Conservation (phyloP, 192 early-diverging fungal genomes). For the Rhizoclosmatium globosum region DNA sequence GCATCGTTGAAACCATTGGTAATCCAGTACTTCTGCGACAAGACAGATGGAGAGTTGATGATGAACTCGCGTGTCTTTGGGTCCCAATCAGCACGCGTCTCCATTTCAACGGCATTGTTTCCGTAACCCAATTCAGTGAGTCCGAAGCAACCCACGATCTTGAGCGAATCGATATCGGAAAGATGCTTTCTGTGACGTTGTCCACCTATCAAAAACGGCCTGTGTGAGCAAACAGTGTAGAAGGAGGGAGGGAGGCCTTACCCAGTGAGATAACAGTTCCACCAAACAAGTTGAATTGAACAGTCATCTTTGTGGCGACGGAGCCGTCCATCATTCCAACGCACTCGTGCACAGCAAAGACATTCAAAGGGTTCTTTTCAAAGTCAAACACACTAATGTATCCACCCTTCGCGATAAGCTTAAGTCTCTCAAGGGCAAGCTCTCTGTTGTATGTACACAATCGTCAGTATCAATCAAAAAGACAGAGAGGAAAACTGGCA, state of each 20-base stretch:
- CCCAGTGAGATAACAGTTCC: conserved; percentile 37
- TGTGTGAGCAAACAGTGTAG: conserved; percentile 38
- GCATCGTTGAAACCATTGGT: conserved; percentile 79
- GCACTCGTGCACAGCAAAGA: conserved; percentile 76
- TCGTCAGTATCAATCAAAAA: background rate
- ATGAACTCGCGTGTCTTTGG: conserved; percentile 71
- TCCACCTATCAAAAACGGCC: conserved; percentile 76
- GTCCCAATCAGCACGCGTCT: conserved; percentile 69
- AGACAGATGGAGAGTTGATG: conserved; percentile 75
- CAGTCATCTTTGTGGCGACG: conserved; percentile 76
- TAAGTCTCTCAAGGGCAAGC: conserved; percentile 53
- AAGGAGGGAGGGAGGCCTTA: background rate
- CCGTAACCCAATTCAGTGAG: conserved; percentile 83
- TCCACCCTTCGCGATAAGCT: conserved; percentile 50
- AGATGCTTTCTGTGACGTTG: conserved; percentile 73
- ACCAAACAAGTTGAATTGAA: conserved; percentile 75
- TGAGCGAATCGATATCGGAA: conserved; percentile 69
- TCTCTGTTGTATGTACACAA: conserved; percentile 58
- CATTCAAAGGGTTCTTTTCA: conserved; percentile 73
- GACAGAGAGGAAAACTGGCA: background rate
- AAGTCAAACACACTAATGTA: conserved; percentile 75
- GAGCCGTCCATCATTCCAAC: conserved; percentile 76
- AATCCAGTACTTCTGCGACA: conserved; percentile 85
- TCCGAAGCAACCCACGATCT: conserved; percentile 77
- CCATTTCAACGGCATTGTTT: conserved; percentile 86